Conservation (phyloP, 1,284 basidiomycete species). For the Tilletiopsis washingtonensis region DNA sequence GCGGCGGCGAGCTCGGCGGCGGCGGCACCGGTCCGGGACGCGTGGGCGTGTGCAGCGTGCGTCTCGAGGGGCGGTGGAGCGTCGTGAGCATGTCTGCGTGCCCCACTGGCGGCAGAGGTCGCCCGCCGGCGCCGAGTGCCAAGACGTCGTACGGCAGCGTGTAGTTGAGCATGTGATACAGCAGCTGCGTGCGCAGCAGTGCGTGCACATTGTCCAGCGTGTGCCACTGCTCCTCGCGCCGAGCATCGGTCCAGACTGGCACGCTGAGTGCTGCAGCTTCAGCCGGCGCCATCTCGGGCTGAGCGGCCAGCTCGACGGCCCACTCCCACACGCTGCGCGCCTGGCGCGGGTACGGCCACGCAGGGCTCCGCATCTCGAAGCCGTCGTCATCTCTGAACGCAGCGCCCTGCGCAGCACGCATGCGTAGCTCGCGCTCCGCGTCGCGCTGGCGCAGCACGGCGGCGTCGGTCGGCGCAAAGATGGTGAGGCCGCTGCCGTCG, state of each 20-base stretch:
- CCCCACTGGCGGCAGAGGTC: slow-evolving; percentile 53
- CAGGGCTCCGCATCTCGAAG: background rate
- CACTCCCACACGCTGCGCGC: slow-evolving; percentile 4
- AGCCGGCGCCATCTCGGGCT: background rate
- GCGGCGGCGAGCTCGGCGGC: slow-evolving; percentile 18
- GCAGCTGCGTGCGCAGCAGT: slow-evolving; percentile 75
- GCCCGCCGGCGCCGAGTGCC: too few species aligned
- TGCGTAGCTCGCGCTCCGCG: slow-evolving; percentile 10
- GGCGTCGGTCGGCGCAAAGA: slow-evolving; percentile 87
- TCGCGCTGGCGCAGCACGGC: slow-evolving; percentile 26
- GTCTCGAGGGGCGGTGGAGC: slow-evolving; percentile 63
- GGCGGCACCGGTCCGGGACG: slow-evolving; percentile 42
- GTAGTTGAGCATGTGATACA: slow-evolving; percentile 90
- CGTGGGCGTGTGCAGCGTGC: slow-evolving; percentile 61
- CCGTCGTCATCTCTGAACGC: background rate
- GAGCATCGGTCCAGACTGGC: slow-evolving; percentile 7
- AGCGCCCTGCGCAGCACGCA: too few species aligned
- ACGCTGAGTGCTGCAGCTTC: background rate
- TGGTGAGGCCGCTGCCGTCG: slow-evolving; percentile 59
- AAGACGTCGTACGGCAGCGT: slow-evolving; percentile 52
- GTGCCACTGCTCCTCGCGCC: background rate
- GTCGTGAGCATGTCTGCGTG: slow-evolving; percentile 24
- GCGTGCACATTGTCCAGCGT: slow-evolving; percentile 63
- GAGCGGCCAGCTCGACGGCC: slow-evolving; percentile 3
- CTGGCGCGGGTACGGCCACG: background rate